Conservation (phyloP, 2,329 filamentous ascomycete species). For the Fusarium sp. region DNA sequence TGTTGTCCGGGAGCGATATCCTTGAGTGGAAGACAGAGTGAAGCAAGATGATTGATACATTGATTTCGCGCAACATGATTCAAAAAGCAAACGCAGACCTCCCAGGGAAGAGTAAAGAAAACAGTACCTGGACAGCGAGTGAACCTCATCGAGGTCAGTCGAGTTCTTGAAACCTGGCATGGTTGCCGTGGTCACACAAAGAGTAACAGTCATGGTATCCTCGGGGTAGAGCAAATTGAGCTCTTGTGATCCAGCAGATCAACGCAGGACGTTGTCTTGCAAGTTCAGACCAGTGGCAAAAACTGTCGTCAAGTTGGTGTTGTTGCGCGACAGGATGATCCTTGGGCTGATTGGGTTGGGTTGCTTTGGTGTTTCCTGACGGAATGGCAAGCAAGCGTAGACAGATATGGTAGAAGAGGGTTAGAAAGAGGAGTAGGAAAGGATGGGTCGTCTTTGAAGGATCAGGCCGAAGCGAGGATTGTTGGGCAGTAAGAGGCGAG, state of each 20-base stretch:
- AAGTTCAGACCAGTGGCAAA: constrained; percentile 44
- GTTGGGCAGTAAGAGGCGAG: constrained; percentile 54
- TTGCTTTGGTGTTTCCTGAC: constrained; percentile 38
- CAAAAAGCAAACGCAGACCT: constrained; percentile 52
- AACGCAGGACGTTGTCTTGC: constrained; percentile 45
- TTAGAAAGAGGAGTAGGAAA: constrained; percentile 37
- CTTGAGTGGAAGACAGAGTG: constrained; percentile 37
- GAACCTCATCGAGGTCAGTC: constrained; percentile 69
- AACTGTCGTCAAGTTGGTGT: constrained; percentile 41
- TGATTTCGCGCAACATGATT: constrained; percentile 44
- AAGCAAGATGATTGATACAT: constrained; percentile 46
- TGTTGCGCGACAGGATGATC: constrained; percentile 46
- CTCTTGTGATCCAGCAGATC: constrained; percentile 46
- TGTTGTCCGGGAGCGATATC: constrained; percentile 35
- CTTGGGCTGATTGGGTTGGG: constrained; percentile 41
- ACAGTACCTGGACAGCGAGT: constrained; percentile 73
- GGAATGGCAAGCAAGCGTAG: constrained; percentile 34
- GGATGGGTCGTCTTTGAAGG: constrained; percentile 40
- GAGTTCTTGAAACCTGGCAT: constrained; percentile 66
- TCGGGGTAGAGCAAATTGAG: constrained; percentile 48
- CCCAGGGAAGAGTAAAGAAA: constrained; percentile 60
- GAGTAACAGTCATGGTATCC: constrained; percentile 62
- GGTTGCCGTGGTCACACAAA: constrained; percentile 60
- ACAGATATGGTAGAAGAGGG: constrained; percentile 17
- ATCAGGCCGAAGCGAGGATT: constrained; percentile 35